Evolutionary conservation across 257 asterid species (phyloP), one percentile per base, ranked within the genome.

Genomic region (Solanum arcanum): DNA sequence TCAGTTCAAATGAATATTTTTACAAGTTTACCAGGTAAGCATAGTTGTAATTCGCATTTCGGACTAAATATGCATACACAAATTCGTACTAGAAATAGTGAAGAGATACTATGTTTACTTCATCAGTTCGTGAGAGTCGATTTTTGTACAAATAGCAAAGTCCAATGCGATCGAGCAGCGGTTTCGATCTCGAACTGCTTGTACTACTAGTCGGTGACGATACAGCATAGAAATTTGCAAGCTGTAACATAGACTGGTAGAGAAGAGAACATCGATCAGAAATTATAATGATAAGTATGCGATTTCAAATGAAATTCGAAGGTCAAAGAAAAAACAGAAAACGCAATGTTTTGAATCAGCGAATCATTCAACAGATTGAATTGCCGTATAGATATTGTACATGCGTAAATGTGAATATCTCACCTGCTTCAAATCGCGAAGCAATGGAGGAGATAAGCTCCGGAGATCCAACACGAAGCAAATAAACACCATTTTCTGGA

Each of bases 401-500:
- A 16, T 80, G 20, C 39, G 42, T 29, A 80, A 52, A 47, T 27
- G 42, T 39, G 88, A 33, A 31, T 18, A 44, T 41, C 9, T 60
- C 13, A 94, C 99, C 98, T 91, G 98, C 93, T 94, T 96, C 92
- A 95, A 89, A 87, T 94, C 97, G 88, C 96, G 98, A 86, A 96
- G 96, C 68, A 94, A 74, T 27, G 94, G 87, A 86, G 96, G 94
- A 87, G 95, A 91, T 85, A 96, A 86, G 90, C 93, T 93, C 87
- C 98, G 94, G 87, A 96, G 88, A 89, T 95, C 98, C 90, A 96
- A 86, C 33, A 96, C 93, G 90, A 96, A 96, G 91, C 96, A 94
- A 72, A 96, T 93, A 91, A 94, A 82, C 85, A 85, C 95, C 98
- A 95, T 96, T 68, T 89, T 86, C 56, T 73, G 69, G 33, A 72